Conservation (phyloP, 2,329 filamentous ascomycete species). For the Emydomyces testavorans region DNA sequence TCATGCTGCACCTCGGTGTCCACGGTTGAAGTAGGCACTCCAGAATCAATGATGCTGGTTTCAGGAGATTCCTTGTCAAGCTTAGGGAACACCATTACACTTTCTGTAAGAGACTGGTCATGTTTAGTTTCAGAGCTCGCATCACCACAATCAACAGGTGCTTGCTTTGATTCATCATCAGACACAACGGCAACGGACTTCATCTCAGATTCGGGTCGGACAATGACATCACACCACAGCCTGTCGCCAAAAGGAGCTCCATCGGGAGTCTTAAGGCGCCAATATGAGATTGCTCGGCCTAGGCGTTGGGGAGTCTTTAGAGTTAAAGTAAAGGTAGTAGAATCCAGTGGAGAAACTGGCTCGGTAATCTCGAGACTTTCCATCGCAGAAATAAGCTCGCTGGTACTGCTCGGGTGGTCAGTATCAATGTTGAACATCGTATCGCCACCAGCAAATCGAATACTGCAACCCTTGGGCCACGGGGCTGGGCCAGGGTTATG, state of each 20-base stretch:
- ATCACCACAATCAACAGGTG: conserved; percentile 17
- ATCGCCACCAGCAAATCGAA: conserved; percentile 86
- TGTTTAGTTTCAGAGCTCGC: conserved; percentile 29
- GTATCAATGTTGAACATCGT: conserved; percentile 90
- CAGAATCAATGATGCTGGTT: conserved; percentile 50
- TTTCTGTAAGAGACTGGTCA: conserved; percentile 35
- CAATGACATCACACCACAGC: conserved; percentile 85
- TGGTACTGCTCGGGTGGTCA: conserved; percentile 63
- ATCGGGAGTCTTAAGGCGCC: conserved; percentile 75
- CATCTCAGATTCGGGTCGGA: too few relatives aligned
- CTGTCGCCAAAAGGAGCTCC: conserved; percentile 82
- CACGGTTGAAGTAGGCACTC: conserved; percentile 34
- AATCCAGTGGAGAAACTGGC: conserved; percentile 60
- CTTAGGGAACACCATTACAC: conserved; percentile 92
- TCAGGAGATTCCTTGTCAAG: conserved; percentile 86
- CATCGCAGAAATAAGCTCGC: conserved; percentile 63
- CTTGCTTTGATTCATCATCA: conserved; percentile 12
- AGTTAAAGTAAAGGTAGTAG: conserved; percentile 68
- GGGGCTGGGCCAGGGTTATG: conserved; percentile 65
- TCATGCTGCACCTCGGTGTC: conserved; percentile 38
- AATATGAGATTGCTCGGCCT: conserved; percentile 85
- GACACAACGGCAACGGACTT: too few relatives aligned
- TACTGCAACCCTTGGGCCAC: conserved; percentile 83
- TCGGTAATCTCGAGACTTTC: conserved; percentile 68
- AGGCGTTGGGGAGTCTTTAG: conserved; percentile 67